phyloP scores from a whole-genome alignment of 495 filamentous ascomycete genomes.

The Parathielavia appendiculata region DNA sequence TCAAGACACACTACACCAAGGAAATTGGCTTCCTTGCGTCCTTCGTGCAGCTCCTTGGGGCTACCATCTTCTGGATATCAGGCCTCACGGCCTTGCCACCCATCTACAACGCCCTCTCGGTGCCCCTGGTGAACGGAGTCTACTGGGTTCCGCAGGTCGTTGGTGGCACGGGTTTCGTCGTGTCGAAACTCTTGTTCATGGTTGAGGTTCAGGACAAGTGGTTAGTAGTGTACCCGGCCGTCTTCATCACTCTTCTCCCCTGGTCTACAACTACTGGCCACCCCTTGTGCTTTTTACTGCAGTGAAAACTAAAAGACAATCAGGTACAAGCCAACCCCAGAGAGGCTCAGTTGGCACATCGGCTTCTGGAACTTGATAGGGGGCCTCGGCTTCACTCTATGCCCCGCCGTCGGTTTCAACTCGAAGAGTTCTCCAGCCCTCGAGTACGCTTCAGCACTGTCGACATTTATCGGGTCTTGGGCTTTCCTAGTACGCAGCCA shows the following conservation, averaged over 20 bases:
- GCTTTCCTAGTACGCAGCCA: slow-evolving; percentile 49
- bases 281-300: background rate
- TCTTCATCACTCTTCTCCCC: background rate
- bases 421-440: slow-evolving; percentile 38
- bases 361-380: slow-evolving; percentile 45
- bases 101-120: slow-evolving; percentile 43
- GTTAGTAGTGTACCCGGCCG: slow-evolving; percentile 19
- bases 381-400: slow-evolving; percentile 61
- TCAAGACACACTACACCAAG: slow-evolving; percentile 58
- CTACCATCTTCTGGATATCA: slow-evolving; percentile 64
- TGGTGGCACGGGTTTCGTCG: slow-evolving; percentile 59
- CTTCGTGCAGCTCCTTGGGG: slow-evolving; percentile 54
- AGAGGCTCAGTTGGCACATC: slow-evolving; percentile 53
- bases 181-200: slow-evolving; percentile 58
- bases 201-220: slow-evolving; percentile 64
- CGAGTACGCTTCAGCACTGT: slow-evolving; percentile 49
- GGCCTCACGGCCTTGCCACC: slow-evolving; percentile 61
- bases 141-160: slow-evolving; percentile 68
- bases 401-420: slow-evolving; percentile 54
- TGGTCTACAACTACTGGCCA: background rate
- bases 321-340: slow-evolving; percentile 49
- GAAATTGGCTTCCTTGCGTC: slow-evolving; percentile 68
- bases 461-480: slow-evolving; percentile 66
- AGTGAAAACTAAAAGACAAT: background rate
- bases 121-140: slow-evolving; percentile 42